Percentiles rank a stretch among this genome's conserved stretches.
These are phyloP conservation scores for Cercospora zeina DNA, from an alignment of 2,329 filamentous ascomycete species.

Conservation along the genomic window DNA sequence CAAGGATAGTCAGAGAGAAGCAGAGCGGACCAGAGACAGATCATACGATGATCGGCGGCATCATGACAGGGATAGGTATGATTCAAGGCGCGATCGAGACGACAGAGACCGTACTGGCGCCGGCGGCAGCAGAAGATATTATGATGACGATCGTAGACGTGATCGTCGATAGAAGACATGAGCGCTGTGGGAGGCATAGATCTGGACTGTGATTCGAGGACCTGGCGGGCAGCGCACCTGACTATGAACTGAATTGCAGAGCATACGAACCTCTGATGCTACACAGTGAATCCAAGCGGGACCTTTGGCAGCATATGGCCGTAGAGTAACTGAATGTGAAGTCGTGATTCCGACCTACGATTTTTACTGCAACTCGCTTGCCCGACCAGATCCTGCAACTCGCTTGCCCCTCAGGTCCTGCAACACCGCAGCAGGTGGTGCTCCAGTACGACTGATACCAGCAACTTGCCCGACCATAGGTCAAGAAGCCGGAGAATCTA, in stretches of 20 bases:
- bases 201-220: neutral
- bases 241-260: neutral
- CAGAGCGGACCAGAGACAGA: constrained; percentile 34
- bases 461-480: neutral
- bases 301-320: neutral
- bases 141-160: constrained; percentile 30
- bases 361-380: too few relatives aligned
- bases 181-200: neutral
- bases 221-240: neutral
- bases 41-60: constrained; percentile 37
- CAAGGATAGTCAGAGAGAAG: constrained; percentile 30
- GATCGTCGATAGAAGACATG: constrained; percentile 14
- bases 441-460: neutral
- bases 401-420: neutral
- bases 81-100: constrained; percentile 31
- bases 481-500: neutral
- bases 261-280: neutral
- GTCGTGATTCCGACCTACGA: neutral
- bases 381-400: too few relatives aligned
- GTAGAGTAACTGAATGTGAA: neutral
- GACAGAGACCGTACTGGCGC: constrained; percentile 22
- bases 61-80: constrained; percentile 26
- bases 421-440: neutral
- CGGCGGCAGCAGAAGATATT: constrained; percentile 22
- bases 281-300: neutral